Conservation (phyloP, 306 rosid species). For the Vigna hirtella region DNA sequence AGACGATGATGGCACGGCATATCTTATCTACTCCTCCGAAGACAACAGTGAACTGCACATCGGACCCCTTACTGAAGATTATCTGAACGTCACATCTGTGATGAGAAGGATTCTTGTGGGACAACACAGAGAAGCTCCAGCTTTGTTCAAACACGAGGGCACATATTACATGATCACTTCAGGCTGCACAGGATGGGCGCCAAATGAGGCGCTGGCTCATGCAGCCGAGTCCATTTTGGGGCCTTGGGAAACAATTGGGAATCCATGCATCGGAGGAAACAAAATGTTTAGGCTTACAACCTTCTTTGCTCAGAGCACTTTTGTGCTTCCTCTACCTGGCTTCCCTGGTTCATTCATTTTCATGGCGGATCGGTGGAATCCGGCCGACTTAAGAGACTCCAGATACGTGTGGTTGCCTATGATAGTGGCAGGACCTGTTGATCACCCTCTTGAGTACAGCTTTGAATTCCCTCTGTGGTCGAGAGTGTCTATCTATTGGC, state of each 20-base stretch:
- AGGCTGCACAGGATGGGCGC: slow-evolving; percentile 99
- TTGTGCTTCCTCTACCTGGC: slow-evolving; percentile 78
- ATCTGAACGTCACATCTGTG: slow-evolving; percentile 68
- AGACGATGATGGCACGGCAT: slow-evolving; percentile 87
- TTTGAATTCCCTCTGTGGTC: slow-evolving; percentile 96
- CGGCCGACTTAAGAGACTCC: slow-evolving; percentile 84
- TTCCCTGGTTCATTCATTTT: slow-evolving; percentile 72
- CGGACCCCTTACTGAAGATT: slow-evolving; percentile 82
- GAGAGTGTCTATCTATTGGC: slow-evolving; percentile 97
- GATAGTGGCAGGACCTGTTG: slow-evolving; percentile 85
- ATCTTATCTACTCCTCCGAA: slow-evolving; percentile 90
- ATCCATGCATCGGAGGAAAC: slow-evolving; percentile 87
- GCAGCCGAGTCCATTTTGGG: slow-evolving; percentile 92
- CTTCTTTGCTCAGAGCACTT: slow-evolving; percentile 95
- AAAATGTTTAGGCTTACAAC: slow-evolving; percentile 74
- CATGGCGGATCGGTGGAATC: slow-evolving; percentile 97
- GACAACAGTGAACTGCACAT: slow-evolving; percentile 97
- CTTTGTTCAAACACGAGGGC: slow-evolving; percentile 81
- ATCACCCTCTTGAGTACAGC: slow-evolving; percentile 82
- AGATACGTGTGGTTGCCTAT: slow-evolving; percentile 96
- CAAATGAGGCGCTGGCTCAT: slow-evolving; percentile 90
- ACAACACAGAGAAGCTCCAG: slow-evolving; percentile 98
- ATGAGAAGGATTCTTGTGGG: slow-evolving; percentile 82
- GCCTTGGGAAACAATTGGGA: slow-evolving; percentile 94
- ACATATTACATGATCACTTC: slow-evolving; percentile 99